A percentile compares a stretch with the other conserved stretches of the same genome.
Conservation (phyloP, 2,329 filamentous ascomycete species). For the Fusarium clavum region DNA sequence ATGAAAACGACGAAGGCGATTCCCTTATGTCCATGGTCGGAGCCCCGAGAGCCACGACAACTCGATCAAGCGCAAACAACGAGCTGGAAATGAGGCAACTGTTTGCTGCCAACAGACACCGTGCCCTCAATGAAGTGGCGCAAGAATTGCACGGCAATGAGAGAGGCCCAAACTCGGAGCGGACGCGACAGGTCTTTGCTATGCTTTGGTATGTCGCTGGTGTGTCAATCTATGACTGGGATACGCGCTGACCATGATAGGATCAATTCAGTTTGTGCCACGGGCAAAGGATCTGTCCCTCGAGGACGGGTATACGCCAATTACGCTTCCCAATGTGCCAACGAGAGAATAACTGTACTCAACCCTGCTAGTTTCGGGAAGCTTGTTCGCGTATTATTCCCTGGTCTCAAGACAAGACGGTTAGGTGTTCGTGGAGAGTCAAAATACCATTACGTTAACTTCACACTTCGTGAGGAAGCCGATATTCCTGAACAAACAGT, state of each 20-base stretch:
- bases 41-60: constrained; percentile 67
- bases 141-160: constrained; percentile 82
- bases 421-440: constrained; percentile 95
- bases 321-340: constrained; percentile 92
- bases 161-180: constrained; percentile 82
- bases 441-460: constrained; percentile 94
- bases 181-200: constrained; percentile 86
- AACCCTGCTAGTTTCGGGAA: constrained; percentile 99
- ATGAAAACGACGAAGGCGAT: constrained; percentile 69
- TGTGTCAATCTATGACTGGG: constrained; percentile 20
- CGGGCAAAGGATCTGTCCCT: constrained; percentile 86
- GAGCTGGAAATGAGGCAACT: constrained; percentile 84
- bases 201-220: constrained; percentile 79
- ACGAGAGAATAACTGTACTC: constrained; percentile 91
- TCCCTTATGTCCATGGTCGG: constrained; percentile 59
- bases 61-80: constrained; percentile 79
- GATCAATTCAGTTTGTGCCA: constrained; percentile 78
- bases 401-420: constrained; percentile 90
- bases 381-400: constrained; percentile 94
- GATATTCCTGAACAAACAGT: constrained; percentile 60
- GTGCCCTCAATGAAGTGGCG: constrained; percentile 77
- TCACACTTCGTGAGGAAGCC: constrained; percentile 68
- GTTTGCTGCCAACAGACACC: constrained; percentile 75
- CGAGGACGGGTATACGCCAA: constrained; percentile 94
- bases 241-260: constrained; percentile 55